Conservation (phyloP, 441 rosid genomes). For the Biscutella auriculata region DNA sequence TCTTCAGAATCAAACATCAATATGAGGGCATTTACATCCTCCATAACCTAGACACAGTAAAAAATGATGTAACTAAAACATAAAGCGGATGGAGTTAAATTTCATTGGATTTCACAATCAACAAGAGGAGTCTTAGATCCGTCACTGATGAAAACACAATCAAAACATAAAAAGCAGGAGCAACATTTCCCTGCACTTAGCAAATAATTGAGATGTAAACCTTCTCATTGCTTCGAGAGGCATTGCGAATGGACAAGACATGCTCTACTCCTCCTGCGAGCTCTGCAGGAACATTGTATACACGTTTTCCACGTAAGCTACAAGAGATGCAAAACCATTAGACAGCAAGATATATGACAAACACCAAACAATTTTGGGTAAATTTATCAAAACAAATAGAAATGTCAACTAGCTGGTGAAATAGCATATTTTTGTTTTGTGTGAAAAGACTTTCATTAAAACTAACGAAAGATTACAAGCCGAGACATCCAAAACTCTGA, state of each 20-base stretch:
- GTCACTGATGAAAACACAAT: constrained; percentile 4
- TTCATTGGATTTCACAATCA: not conserved
- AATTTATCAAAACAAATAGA: constrained; percentile 7
- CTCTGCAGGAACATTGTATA: constrained; percentile 58
- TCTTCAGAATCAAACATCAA: constrained; percentile 67
- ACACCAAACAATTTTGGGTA: constrained; percentile 1
- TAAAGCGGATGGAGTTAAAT: not conserved
- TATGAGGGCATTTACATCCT: constrained; percentile 74
- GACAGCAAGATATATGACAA: constrained; percentile 2
- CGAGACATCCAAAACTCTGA: no score
- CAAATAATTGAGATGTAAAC: constrained; percentile 23
- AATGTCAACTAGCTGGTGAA: not conserved
- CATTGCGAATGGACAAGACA: constrained; percentile 69
- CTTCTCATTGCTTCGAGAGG: constrained; percentile 50
- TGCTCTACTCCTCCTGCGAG: constrained; percentile 61
- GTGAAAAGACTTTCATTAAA: no score
- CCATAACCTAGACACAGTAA: constrained; percentile 49
- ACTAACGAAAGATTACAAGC: no score
- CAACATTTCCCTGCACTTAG: not conserved
- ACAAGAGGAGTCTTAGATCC: not conserved
- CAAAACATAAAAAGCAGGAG: constrained; percentile 12
- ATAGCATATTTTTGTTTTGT: constrained; percentile 2
- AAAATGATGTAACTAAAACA: not conserved
- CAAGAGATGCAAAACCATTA: not conserved
- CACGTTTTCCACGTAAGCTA: constrained; percentile 86